Percentiles rank a stretch among this genome's conserved stretches.
These are phyloP conservation scores for Botryotinia narcissicola DNA, from an alignment of 2,329 filamentous ascomycete species.

Conservation along the genomic window DNA sequence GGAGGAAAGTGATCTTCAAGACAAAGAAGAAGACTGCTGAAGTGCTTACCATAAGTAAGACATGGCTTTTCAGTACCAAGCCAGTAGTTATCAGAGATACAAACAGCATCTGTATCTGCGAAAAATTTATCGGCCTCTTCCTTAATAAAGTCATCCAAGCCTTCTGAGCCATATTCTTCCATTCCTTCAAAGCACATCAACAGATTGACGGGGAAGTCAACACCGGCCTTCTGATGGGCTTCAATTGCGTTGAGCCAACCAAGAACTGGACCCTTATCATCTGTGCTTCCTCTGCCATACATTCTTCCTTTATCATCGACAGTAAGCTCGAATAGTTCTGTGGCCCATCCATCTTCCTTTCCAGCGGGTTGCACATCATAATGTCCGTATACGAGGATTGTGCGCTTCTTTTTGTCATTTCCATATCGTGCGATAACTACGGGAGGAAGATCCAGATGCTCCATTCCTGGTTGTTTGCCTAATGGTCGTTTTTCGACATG, in stretches of 20 bases:
- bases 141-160: slow-evolving; percentile 90
- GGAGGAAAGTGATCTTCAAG: not conserved
- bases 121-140: slow-evolving; percentile 92
- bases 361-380: slow-evolving; percentile 97
- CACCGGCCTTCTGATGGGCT: slow-evolving; percentile 89
- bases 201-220: slow-evolving; percentile 95
- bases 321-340: slow-evolving; percentile 85
- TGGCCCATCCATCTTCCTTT: slow-evolving; percentile 92
- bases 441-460: slow-evolving; percentile 86
- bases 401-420: slow-evolving; percentile 86
- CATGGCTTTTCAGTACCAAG: slow-evolving; percentile 98
- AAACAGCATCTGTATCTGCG: slow-evolving; percentile 91
- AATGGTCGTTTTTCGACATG: slow-evolving; percentile 82
- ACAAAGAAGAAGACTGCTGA: not conserved
- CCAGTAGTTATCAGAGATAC: slow-evolving; percentile 99
- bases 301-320: slow-evolving; percentile 90
- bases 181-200: slow-evolving; percentile 99
- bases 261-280: slow-evolving; percentile 96
- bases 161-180: slow-evolving; percentile 98
- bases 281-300: slow-evolving; percentile 92
- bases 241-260: slow-evolving; percentile 99
- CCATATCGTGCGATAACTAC: slow-evolving; percentile 92
- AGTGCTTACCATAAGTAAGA: slow-evolving; percentile 69
- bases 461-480: slow-evolving; percentile 88
- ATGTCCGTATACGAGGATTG: slow-evolving; percentile 95